Evolutionary conservation across 257 asterid species (phyloP).

Genomic region (Solanum sitiens): DNA sequence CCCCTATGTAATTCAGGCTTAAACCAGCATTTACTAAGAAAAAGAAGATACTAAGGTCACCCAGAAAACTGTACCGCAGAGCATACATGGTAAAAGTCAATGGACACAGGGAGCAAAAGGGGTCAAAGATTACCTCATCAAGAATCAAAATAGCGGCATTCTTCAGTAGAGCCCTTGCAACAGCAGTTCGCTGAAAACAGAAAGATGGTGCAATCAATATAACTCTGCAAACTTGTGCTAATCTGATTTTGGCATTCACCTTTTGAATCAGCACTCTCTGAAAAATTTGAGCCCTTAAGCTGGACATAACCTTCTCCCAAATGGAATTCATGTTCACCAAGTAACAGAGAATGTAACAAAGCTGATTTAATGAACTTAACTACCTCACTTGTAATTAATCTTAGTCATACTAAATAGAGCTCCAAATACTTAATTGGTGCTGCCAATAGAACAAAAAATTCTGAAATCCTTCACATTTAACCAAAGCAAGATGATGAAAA

Average conservation of each 20-base stretch:
- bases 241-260: slow-evolving; percentile 26
- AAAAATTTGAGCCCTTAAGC: slow-evolving; percentile 91
- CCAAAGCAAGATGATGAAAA: neutral
- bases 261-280: slow-evolving; percentile 86
- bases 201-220: neutral
- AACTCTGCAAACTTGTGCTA: neutral
- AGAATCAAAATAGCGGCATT: slow-evolving; percentile 83
- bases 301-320: slow-evolving; percentile 98
- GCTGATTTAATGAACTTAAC: neutral
- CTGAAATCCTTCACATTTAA: neutral
- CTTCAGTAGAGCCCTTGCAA: slow-evolving; percentile 96
- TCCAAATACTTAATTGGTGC: neutral
- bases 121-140: slow-evolving; percentile 57
- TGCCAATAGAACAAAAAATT: neutral
- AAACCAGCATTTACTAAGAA: neutral
- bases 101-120: neutral
- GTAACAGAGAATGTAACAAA: too few species aligned
- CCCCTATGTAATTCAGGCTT: neutral
- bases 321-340: slow-evolving; percentile 70
- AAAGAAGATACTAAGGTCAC: neutral
- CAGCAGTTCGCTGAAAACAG: slow-evolving; percentile 70
- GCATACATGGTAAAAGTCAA: neutral
- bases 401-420: neutral
- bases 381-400: neutral
- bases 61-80: neutral